A percentile compares a stretch with the other conserved stretches of the same genome.
phyloP scores from a whole-genome alignment of 2,329 filamentous ascomycete genomes.

The Nothophaeocryptopus gaeumannii region DNA sequence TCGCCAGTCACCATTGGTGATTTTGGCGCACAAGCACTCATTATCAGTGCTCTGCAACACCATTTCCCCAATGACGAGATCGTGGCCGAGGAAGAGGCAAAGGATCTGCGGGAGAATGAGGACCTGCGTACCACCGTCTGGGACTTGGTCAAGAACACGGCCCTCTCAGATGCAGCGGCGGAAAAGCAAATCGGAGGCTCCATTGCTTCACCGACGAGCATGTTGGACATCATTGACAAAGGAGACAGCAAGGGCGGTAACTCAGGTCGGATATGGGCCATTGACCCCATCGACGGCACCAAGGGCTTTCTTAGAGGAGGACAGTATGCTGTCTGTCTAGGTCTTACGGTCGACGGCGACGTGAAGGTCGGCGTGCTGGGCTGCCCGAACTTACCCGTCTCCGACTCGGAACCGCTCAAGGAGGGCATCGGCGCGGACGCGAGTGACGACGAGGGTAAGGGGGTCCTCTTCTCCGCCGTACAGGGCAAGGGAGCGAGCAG shows the following conservation, averaged over 20 bases:
- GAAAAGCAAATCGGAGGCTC: conserved; percentile 68
- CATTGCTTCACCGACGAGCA: conserved; percentile 62
- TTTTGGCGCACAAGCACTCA: conserved; percentile 94
- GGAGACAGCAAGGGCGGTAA: conserved; percentile 67
- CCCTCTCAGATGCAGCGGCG: conserved; percentile 63
- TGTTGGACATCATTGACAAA: conserved; percentile 58
- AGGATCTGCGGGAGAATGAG: conserved; percentile 69
- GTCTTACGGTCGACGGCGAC: conserved; percentile 85
- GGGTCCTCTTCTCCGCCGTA: conserved; percentile 85
- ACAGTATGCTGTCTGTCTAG: conserved; percentile 95
- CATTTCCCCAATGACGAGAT: conserved; percentile 90
- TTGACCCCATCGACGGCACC: conserved; percentile 96
- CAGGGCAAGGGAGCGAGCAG: conserved; percentile 76
- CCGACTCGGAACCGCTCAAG: conserved; percentile 70
- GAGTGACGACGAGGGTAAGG: conserved; percentile 70
- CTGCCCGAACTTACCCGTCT: conserved; percentile 90
- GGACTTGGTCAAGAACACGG: conserved; percentile 72
- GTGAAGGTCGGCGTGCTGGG: conserved; percentile 93
- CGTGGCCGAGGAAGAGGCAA: conserved; percentile 92
- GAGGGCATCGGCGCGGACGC: conserved; percentile 71
- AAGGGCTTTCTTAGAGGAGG: conserved; percentile 95
- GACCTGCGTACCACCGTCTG: conserved; percentile 74
- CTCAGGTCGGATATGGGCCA: conserved; percentile 83
- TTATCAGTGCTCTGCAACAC: conserved; percentile 83
- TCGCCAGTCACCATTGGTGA: conserved; percentile 97